Percentiles rank a stretch among this genome's conserved stretches.
Conservation (phyloP, 2,329 filamentous ascomycete genomes). For the Cladobotryum protrusum region DNA sequence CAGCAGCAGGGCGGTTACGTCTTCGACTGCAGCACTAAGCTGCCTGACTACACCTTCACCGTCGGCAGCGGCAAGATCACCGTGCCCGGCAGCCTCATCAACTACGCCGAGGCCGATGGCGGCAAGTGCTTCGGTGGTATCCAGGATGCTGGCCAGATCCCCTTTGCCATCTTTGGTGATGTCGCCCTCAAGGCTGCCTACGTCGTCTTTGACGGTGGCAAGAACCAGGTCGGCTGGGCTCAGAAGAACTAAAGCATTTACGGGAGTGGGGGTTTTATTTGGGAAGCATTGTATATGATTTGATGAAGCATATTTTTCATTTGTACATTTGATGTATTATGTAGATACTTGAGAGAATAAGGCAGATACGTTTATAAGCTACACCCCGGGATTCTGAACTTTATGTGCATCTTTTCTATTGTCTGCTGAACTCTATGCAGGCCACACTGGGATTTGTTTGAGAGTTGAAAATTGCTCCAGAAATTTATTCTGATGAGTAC, state of each 20-base stretch:
- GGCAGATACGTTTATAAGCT: no score
- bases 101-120: slow-evolving; percentile 41
- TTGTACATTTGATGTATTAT: no score
- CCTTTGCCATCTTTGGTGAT: slow-evolving; percentile 54
- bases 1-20: slow-evolving; percentile 36
- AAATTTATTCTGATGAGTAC: no score
- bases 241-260: slow-evolving; percentile 7
- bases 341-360: no score
- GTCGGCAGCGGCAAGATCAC: slow-evolving; percentile 51
- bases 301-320: no score
- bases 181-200: slow-evolving; percentile 55
- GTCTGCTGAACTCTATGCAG: no score
- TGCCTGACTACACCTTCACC: slow-evolving; percentile 47
- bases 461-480: no score
- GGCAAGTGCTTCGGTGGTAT: slow-evolving; percentile 60
- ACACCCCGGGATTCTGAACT: no score
- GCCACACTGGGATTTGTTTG: no score
- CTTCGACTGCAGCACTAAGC: slow-evolving; percentile 36
- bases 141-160: slow-evolving; percentile 44
- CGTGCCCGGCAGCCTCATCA: slow-evolving; percentile 46
- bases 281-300: no score
- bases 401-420: no score
- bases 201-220: slow-evolving; percentile 50
- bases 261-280: no score
- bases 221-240: slow-evolving; percentile 40